Base-by-base conservation (phyloP, 306 rosid species). In the Dryas alaskensis region DNA sequence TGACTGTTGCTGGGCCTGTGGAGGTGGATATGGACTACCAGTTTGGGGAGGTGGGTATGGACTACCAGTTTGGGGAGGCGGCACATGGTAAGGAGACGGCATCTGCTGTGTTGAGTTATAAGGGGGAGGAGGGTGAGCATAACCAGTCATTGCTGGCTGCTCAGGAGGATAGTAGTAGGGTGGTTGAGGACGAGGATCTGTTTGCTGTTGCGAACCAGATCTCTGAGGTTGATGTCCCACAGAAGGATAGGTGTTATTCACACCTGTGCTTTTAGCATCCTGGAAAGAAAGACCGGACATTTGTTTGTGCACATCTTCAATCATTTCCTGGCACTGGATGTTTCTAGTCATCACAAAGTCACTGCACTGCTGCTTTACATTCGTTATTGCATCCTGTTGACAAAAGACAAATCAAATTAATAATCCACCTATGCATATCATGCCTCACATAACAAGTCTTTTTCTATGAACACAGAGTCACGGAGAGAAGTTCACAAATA, bases 331-430 rank as follows among this genome's bases (percentile, higher is more conserved):
- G 85, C 97, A 88, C 76, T 94, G 99, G 80, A 92, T 92, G 87
- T 90, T 94, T 85, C 99, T 87, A 13, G 99, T 94, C 99, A 94
- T 94, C 61, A 87, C 86, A 65, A 91, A 94, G 85, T 94, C 99
- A 66, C 85, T 89, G 86, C 99, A 87, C 80, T 94, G 99, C 86
- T 94, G 99, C 88, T 92, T 94, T 65, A 89, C 92, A 73, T 92
- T 92, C 8, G 92, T 88, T 82, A 94, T 89, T 40, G 97, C 99
- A 72, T 92, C 99, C 99, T 94, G 83, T 74, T 7, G n/a, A 39
- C 55, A 10, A 46, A 31, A 60, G 47, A 14, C 4, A n/a, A 72
- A 59, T 3, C 3, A 46, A 37, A 59, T 72, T 10, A 72, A 51
- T 37, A 48, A 25, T 48, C 17, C 6, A 31, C 61, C 73, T 4